Conservation (phyloP, 805 yeast genomes). For the Sungouiella thailandica region DNA sequence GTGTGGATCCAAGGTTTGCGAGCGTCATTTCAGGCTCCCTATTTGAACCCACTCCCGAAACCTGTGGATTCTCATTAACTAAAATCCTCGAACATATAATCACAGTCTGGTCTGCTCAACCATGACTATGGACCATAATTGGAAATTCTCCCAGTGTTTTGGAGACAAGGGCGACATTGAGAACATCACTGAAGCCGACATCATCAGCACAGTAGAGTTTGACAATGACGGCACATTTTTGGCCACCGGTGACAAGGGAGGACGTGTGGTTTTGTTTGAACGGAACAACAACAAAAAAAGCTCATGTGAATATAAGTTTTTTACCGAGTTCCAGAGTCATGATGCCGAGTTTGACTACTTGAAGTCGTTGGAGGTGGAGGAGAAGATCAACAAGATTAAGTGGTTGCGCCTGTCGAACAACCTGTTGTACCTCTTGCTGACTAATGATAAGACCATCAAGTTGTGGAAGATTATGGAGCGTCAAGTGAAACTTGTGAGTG, state of each 20-base stretch:
- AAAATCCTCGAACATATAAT: neutral
- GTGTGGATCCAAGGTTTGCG: constrained; percentile 2
- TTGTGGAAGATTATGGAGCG: constrained; percentile 95
- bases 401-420: constrained; percentile 89
- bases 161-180: constrained; percentile 98
- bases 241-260: constrained; percentile 99
- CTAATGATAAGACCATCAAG: constrained; percentile 98
- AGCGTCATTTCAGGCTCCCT: constrained; percentile 4
- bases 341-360: constrained; percentile 98
- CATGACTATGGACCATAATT: constrained; percentile 33
- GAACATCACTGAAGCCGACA: constrained; percentile 92
- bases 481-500: constrained; percentile 85
- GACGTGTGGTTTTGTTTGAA: constrained; percentile 93
- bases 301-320: constrained; percentile 85
- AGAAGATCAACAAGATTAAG: constrained; percentile 93
- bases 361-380: constrained; percentile 94
- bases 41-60: constrained; percentile 8
- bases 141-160: constrained; percentile 96
- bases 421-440: constrained; percentile 84
- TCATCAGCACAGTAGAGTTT: constrained; percentile 94
- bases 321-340: constrained; percentile 96
- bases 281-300: constrained; percentile 64
- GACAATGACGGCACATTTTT: constrained; percentile 91
- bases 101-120: neutral
- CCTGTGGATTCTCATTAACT: too few relatives aligned